Percentiles rank a stretch among this genome's conserved stretches.
These are phyloP conservation scores for Gracilaria domingensis DNA, from an alignment of 23 red algal species.

Conservation along the genomic window DNA sequence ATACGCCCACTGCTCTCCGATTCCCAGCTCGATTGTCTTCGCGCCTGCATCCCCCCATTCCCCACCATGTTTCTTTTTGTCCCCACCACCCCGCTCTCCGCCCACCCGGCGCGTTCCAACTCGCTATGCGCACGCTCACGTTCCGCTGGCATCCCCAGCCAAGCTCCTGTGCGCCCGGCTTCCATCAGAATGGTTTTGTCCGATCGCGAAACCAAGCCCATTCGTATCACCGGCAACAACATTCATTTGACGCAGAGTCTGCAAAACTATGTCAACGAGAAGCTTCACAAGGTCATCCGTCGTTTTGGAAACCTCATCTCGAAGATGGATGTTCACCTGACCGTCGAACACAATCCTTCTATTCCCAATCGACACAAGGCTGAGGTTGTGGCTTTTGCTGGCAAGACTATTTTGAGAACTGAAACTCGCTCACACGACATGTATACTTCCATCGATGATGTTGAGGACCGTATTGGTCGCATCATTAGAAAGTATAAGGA, in stretches of 20 bases:
- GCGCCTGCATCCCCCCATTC: background rate
- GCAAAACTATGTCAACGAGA: constrained; percentile 82
- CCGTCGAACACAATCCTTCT: constrained; percentile 93
- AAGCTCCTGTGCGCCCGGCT: background rate
- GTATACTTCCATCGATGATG: constrained; percentile 85
- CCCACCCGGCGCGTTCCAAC: background rate
- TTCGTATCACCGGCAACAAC: constrained; percentile 93
- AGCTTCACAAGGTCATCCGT: constrained; percentile 77
- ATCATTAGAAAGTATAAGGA: constrained; percentile 96
- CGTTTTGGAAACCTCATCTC: constrained; percentile 67
- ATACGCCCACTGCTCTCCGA: background rate
- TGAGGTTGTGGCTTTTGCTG: constrained; percentile 87
- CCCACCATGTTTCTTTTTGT: constrained; percentile 15
- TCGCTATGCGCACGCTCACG: background rate
- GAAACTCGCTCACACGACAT: constrained; percentile 79
- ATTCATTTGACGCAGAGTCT: constrained; percentile 89
- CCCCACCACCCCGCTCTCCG: background rate
- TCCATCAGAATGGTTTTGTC: constrained; percentile 39
- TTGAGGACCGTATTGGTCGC: constrained; percentile 80
- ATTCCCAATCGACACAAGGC: constrained; percentile 72
- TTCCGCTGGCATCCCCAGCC: constrained; percentile 2
- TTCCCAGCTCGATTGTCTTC: background rate
- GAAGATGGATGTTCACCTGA: constrained; percentile 94
- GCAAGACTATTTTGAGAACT: constrained; percentile 80
- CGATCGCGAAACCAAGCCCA: constrained; percentile 36